Evolutionary conservation across 768 basidiomycete genomes (phyloP).

Genomic region (Panaeolus papilionaceus): DNA sequence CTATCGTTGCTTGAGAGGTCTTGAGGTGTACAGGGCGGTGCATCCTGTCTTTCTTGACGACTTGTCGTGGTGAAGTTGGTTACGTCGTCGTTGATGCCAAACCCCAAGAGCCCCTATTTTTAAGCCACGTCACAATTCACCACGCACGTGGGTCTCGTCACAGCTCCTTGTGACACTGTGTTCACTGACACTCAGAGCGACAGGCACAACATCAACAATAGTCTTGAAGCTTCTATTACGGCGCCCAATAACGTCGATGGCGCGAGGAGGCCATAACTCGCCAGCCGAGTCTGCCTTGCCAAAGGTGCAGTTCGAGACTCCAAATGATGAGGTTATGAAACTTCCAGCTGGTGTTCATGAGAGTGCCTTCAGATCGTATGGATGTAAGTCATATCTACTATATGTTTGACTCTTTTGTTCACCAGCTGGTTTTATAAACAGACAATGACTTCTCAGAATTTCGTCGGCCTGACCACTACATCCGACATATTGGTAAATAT

Average conservation of each 20-base stretch:
- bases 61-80: too few relatives aligned
- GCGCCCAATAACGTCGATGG: slow-evolving; percentile 35
- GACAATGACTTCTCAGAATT: slow-evolving; percentile 75
- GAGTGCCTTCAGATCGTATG: slow-evolving; percentile 67
- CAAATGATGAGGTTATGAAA: slow-evolving; percentile 67
- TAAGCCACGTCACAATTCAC: not conserved
- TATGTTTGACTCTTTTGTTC: not conserved
- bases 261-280: slow-evolving; percentile 41
- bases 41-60: too few relatives aligned
- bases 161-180: not conserved
- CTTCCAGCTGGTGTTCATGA: slow-evolving; percentile 71
- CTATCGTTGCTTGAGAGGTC: too few relatives aligned
- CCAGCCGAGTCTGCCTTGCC: slow-evolving; percentile 51
- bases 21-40: too few relatives aligned
- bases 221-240: not conserved
- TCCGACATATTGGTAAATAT: slow-evolving; percentile 81
- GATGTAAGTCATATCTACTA: slow-evolving; percentile 57
- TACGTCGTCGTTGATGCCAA: too few relatives aligned
- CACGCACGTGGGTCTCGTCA: not conserved
- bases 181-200: not conserved
- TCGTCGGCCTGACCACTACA: slow-evolving; percentile 81
- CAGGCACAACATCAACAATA: not conserved
- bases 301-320: slow-evolving; percentile 69
- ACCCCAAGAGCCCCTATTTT: not conserved
- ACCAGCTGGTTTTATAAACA: slow-evolving; percentile 24